Evolutionary conservation across 768 basidiomycete species (phyloP).

Genomic region (Phlegmacium glaucopus): DNA sequence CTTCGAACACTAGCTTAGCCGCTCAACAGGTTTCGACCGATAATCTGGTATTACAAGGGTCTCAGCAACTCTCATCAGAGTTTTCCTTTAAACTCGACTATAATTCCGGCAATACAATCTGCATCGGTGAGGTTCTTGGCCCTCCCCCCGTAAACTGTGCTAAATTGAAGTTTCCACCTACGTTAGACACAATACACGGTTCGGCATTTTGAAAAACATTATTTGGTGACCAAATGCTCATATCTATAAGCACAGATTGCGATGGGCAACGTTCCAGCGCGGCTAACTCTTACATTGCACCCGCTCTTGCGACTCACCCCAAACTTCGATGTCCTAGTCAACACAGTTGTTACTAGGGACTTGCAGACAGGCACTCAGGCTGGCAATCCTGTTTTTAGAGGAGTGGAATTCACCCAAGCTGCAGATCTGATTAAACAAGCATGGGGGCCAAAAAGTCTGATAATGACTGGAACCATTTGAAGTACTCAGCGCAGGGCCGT

Average conservation of each 20-base stretch:
- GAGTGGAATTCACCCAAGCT: constrained; percentile 17
- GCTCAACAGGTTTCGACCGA: constrained; percentile 27
- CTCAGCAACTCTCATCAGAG: constrained; percentile 16
- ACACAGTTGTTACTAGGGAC: constrained; percentile 20
- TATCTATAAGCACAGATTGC: no score
- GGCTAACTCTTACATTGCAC: constrained; percentile 27
- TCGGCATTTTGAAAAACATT: no score
- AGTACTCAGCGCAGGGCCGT: no score
- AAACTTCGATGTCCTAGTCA: constrained; percentile 31
- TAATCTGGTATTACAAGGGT: constrained; percentile 23
- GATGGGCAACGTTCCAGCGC: constrained; percentile 26
- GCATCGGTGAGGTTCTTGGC: constrained; percentile 12
- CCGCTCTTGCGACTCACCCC: constrained; percentile 18
- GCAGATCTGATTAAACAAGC: neutral
- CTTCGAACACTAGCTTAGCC: no score
- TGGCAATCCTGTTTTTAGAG: constrained; percentile 13
- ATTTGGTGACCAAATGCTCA: no score
- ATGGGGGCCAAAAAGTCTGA: no score
- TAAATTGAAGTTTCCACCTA: no score
- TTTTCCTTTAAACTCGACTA: constrained; percentile 36
- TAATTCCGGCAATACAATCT: constrained; percentile 29
- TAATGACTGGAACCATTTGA: no score
- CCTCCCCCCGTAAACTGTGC: no score
- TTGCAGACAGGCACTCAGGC: constrained; percentile 9
- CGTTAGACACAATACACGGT: no score